Conservation (phyloP, 140 eudicot genomes). For the Ambrosia hybrid region DNA sequence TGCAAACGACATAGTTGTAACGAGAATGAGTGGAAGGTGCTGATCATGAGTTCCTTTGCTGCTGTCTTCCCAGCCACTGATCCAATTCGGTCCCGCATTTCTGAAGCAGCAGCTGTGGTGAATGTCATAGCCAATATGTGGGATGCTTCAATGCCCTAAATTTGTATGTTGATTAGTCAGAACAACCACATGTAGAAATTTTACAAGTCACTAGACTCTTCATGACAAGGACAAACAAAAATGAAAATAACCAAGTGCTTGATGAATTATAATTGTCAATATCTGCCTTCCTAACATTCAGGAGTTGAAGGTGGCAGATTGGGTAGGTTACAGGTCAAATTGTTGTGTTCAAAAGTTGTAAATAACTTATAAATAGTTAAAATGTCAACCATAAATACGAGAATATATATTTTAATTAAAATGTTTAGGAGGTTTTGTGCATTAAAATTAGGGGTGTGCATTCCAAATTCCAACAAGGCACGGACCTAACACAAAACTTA, state of each 20-base stretch:
- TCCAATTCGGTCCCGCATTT: conserved; percentile 94
- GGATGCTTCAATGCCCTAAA: conserved; percentile 82
- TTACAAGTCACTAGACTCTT: conserved; percentile 4
- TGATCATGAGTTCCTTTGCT: conserved; percentile 80
- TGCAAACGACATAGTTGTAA: conserved; percentile 92
- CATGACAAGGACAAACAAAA: conserved; percentile 15
- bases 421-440: background rate
- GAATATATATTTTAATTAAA: background rate
- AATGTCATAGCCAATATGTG: conserved; percentile 95
- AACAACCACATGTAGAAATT: conserved; percentile 1
- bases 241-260: background rate
- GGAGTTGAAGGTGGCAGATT: background rate
- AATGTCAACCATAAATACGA: background rate
- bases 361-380: background rate
- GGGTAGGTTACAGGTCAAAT: no score
- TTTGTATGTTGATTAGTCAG: conserved; percentile 10
- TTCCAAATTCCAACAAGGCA: background rate
- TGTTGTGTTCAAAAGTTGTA: background rate
- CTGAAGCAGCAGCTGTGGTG: conserved; percentile 98
- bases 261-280: background rate
- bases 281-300: conserved; percentile 16
- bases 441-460: background rate
- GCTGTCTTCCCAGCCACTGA: conserved; percentile 85
- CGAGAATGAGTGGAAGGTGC: conserved; percentile 96
- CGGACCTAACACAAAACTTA: background rate